Conservation (phyloP, 768 basidiomycete genomes). For the Pisolithus sp. region DNA sequence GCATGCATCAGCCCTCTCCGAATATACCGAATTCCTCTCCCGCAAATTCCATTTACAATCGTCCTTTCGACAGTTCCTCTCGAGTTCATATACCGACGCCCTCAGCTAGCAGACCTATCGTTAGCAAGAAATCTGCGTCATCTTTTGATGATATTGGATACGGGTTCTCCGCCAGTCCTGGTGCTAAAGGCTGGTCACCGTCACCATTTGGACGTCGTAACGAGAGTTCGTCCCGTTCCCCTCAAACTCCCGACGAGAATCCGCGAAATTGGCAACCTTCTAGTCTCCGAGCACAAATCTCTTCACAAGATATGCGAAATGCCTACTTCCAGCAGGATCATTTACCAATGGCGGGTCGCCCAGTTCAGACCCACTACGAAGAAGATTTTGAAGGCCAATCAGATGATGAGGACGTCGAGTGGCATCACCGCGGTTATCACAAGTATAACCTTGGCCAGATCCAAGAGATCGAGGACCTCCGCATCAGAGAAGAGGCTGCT, state of each 20-base stretch:
- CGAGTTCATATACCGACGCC: constrained; percentile 18
- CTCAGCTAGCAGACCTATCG: constrained; percentile 28
- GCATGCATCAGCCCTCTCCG: constrained; percentile 4
- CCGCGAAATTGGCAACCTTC: constrained; percentile 27
- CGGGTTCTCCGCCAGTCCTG: constrained; percentile 15
- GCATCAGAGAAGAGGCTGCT: constrained; percentile 23
- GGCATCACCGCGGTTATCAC: constrained; percentile 22
- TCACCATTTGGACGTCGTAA: constrained; percentile 24
- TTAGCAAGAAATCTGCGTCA: constrained; percentile 22
- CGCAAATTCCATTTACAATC: constrained; percentile 10
- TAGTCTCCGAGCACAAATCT: constrained; percentile 19
- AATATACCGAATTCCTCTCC: constrained; percentile 10
- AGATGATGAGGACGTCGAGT: constrained; percentile 25
- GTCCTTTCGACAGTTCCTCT: constrained; percentile 7
- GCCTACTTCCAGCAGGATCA: constrained; percentile 16
- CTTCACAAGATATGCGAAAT: constrained; percentile 27
- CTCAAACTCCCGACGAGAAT: constrained; percentile 25
- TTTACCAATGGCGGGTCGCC: constrained; percentile 6
- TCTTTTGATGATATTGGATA: constrained; percentile 17
- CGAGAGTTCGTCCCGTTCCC: constrained; percentile 24
- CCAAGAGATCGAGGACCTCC: constrained; percentile 28
- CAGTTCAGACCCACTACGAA: constrained; percentile 24
- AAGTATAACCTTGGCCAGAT: constrained; percentile 27
- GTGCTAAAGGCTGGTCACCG: constrained; percentile 20
- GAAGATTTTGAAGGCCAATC: constrained; percentile 24